Evolutionary conservation across 2,329 filamentous ascomycete genomes (phyloP).

Genomic region (Metarhizium guizhouense): DNA sequence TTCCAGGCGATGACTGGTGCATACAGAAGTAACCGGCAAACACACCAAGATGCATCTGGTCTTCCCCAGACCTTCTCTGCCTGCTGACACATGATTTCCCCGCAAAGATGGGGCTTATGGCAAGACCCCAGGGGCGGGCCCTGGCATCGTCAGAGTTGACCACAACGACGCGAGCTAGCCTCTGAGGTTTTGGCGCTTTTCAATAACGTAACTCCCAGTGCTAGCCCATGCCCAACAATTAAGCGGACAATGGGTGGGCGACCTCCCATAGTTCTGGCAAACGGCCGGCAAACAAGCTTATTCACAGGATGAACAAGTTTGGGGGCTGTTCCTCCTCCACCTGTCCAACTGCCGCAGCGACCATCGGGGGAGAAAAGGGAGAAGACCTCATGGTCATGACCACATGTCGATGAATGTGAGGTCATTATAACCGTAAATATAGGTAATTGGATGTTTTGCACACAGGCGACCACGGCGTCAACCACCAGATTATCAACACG

Average conservation of each 20-base stretch:
- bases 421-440: too few species aligned
- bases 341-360: too few species aligned
- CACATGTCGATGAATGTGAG: too few species aligned
- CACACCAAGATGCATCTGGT: background rate
- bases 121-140: background rate
- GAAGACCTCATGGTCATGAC: too few species aligned
- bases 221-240: too few species aligned
- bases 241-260: too few species aligned
- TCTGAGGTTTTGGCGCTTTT: background rate
- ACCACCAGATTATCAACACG: conserved; percentile 4
- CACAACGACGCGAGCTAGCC: background rate
- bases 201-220: background rate
- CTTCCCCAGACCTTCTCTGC: background rate
- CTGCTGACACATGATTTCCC: conserved; percentile 1
- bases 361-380: too few species aligned
- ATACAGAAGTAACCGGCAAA: background rate
- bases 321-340: too few species aligned
- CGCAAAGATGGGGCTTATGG: conserved; percentile 4
- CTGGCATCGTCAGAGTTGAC: background rate
- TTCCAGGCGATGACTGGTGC: background rate
- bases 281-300: too few species aligned
- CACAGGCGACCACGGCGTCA: background rate
- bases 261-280: too few species aligned
- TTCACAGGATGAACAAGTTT: too few species aligned
- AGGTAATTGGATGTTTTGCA: too few species aligned